Evolutionary conservation across 1,139 yeast genomes (phyloP).

Genomic region (Taphrina confusa): DNA sequence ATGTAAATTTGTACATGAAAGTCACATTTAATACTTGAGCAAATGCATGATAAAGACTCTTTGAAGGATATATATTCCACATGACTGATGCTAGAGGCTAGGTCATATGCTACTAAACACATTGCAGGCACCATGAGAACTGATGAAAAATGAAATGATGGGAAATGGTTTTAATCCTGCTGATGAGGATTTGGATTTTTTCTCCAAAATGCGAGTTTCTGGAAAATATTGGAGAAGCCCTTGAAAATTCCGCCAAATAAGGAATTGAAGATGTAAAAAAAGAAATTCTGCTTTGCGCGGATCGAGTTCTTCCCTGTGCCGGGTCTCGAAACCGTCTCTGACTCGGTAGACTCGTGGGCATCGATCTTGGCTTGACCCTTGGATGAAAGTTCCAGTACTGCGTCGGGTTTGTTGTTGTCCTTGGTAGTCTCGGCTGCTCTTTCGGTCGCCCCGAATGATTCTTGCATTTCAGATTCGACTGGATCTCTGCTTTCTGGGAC

Average conservation of each 20-base stretch:
- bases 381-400: constrained; percentile 25
- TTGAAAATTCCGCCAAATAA: constrained; percentile 30
- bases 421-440: constrained; percentile 3
- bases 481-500: constrained; percentile 1
- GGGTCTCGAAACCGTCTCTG: constrained; percentile 1
- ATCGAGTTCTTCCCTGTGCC: constrained; percentile 18
- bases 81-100: no score
- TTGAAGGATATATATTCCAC: no score
- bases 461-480: constrained; percentile 13
- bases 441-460: constrained; percentile 4
- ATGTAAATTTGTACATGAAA: no score
- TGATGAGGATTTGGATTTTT: constrained; percentile 1
- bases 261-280: constrained; percentile 24
- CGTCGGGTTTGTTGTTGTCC: constrained; percentile 13
- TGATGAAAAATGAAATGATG: no score
- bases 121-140: no score
- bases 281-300: constrained; percentile 25
- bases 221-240: constrained; percentile 15
- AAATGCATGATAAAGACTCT: no score
- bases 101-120: no score
- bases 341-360: neutral
- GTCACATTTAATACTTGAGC: no score
- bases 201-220: constrained; percentile 33
- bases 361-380: constrained; percentile 14
- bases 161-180: neutral